These are phyloP conservation scores for Taphrina sp. DNA, from an alignment of 1,139 yeast genomes.

Conservation along the genomic window DNA sequence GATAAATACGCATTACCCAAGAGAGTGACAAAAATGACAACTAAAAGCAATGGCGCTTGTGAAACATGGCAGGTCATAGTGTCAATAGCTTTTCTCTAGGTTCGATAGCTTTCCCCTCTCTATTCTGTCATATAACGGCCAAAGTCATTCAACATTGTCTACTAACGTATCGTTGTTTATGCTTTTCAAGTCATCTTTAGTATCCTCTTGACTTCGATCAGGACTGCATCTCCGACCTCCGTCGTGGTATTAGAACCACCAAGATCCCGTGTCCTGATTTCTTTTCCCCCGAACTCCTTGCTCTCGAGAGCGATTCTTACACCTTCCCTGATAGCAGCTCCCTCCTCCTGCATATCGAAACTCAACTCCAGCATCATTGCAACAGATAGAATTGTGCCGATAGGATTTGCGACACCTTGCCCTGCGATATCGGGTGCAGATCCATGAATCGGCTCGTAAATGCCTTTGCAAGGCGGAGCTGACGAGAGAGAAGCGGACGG, in stretches of 20 bases:
- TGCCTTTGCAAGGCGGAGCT: slow-evolving; percentile 91
- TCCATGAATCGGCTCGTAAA: slow-evolving; percentile 98
- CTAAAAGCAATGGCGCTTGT: neutral
- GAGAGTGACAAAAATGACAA: slow-evolving; percentile 8
- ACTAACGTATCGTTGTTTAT: too few species aligned
- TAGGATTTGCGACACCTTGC: slow-evolving; percentile 83
- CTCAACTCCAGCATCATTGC: slow-evolving; percentile 97
- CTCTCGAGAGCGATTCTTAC: slow-evolving; percentile 76
- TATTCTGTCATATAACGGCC: too few species aligned
- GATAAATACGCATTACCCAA: slow-evolving; percentile 20
- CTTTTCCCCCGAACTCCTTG: slow-evolving; percentile 47
- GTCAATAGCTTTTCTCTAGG: too few species aligned
- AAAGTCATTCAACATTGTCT: too few species aligned
- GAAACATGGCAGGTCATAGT: too few species aligned
- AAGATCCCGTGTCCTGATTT: slow-evolving; percentile 86
- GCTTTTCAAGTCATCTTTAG: too few species aligned
- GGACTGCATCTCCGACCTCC: slow-evolving; percentile 84
- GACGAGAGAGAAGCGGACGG: slow-evolving; percentile 97
- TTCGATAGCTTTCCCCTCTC: too few species aligned
- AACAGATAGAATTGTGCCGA: slow-evolving; percentile 87
- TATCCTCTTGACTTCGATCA: slow-evolving; percentile 14
- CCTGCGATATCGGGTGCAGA: slow-evolving; percentile 88
- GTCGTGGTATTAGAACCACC: slow-evolving; percentile 74
- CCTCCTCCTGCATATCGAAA: slow-evolving; percentile 75
- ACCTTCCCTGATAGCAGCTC: slow-evolving; percentile 84